Percentiles rank a stretch among this genome's conserved stretches.
Evolutionary conservation across 208 protist species (phyloP).

Genomic region (Wallacemonas sp.): DNA sequence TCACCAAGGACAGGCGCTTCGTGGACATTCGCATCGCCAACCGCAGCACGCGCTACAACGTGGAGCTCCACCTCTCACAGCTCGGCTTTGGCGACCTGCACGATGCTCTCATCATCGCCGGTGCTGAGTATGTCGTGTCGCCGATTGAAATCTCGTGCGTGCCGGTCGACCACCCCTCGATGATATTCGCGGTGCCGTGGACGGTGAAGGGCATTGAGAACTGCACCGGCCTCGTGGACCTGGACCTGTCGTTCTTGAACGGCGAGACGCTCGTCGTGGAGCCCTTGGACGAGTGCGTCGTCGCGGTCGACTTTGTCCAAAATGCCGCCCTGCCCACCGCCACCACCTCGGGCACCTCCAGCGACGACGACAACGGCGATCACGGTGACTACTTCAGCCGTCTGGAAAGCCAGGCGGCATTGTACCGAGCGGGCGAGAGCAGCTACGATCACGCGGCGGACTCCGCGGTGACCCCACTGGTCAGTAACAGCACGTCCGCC

Average conservation of each 20-base stretch:
- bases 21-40: constrained; percentile 79
- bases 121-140: constrained; percentile 80
- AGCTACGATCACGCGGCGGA: too few relatives aligned
- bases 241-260: constrained; percentile 64
- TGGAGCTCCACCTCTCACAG: constrained; percentile 69
- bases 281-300: constrained; percentile 75
- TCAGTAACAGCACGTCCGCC: too few relatives aligned
- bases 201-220: constrained; percentile 62
- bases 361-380: neutral
- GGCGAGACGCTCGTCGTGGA: constrained; percentile 57
- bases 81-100: constrained; percentile 62
- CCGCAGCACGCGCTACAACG: constrained; percentile 69
- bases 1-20: constrained; percentile 70
- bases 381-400: neutral
- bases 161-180: constrained; percentile 23
- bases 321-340: neutral
- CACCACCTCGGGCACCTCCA: neutral
- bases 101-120: constrained; percentile 69
- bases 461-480: too few relatives aligned
- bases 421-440: too few relatives aligned
- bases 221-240: constrained; percentile 52
- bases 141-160: constrained; percentile 78
- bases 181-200: constrained; percentile 59
- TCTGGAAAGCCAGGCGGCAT: too few relatives aligned
- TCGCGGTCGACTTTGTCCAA: constrained; percentile 41